Base-by-base conservation (phyloP, 495 filamentous ascomycete genomes). In the Cenococcum geophilum region DNA sequence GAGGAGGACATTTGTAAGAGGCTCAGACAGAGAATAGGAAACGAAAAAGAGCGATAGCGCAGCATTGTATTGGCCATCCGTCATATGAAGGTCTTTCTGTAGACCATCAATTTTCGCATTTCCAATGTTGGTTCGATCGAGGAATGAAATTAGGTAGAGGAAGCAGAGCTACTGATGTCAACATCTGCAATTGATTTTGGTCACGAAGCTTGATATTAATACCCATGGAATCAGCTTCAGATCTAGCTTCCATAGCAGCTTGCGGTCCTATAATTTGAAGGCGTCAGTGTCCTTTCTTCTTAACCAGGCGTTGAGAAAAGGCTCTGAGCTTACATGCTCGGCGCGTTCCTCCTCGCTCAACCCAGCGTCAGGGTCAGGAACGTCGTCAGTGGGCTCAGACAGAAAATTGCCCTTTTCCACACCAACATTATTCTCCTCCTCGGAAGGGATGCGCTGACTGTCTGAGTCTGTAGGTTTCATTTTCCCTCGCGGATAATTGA, bases 31-130 rank as follows among this genome's bases (percentile, higher is more conserved):
- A 40, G 89, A 80, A 73, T 97, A 97, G 21, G 89, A 95, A 25
- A 95, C 81, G 77, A 97, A 97, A 76, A 96, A 97, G 68, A 96
- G 87, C 37, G 86, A 86, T 1, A 96, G 80, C 4, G 84, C 78
- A 10, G 80, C 79, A 71, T 92, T 95, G 74, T 91, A 97, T 68
- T 92, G 83, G 20, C 78, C 74, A 42, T 80, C 74, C 4, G 78
- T 82, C 77, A 95, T 83, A 25, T 76, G 43, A 2, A 95, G 77
- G 59, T 86, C 81, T 12, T 77, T 71, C n/a, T 80, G 63, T 1
- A 96, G 76, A 36, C 87, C 86, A 51, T 84, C 88, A 52, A 95
- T 83, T 68, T 90, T 92, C 9, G 91, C 91, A 76, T 96, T 96
- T 58, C 92, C 91, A 32, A 69, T 71, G 51, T 70, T 65, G 16